These are phyloP conservation scores for Cyberlindnera meyerae DNA, from an alignment of 805 yeast genomes.

Conservation along the genomic window DNA sequence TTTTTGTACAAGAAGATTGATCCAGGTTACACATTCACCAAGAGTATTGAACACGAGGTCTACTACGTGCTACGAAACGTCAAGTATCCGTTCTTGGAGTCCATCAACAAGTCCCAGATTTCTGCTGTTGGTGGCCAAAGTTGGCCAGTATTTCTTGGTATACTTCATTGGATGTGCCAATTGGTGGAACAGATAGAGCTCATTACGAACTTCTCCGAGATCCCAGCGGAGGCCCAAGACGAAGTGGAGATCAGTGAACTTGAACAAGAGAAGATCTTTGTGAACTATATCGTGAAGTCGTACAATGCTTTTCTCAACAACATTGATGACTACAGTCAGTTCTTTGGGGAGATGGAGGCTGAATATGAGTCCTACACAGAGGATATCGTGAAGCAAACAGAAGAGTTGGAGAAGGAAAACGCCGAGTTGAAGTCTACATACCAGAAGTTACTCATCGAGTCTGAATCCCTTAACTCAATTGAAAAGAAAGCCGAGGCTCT, in stretches of 20 bases:
- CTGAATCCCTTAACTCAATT: slow-evolving; percentile 44
- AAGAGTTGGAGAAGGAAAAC: slow-evolving; percentile 37
- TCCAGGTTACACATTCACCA: slow-evolving; percentile 68
- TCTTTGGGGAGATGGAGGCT: slow-evolving; percentile 47
- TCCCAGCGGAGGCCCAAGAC: slow-evolving; percentile 23
- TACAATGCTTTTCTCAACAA: slow-evolving; percentile 63
- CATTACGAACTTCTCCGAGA: slow-evolving; percentile 26
- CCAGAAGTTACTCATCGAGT: slow-evolving; percentile 38
- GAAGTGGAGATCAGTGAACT: slow-evolving; percentile 29
- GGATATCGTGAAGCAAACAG: slow-evolving; percentile 44
- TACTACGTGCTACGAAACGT: slow-evolving; percentile 58
- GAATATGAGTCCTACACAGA: slow-evolving; percentile 50
- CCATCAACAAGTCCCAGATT: slow-evolving; percentile 78
- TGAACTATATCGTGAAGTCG: slow-evolving; percentile 57
- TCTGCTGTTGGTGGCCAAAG: slow-evolving; percentile 88
- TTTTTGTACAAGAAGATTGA: slow-evolving; percentile 75
- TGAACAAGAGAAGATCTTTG: slow-evolving; percentile 42
- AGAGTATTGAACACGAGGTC: slow-evolving; percentile 71
- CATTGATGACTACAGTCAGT: slow-evolving; percentile 56
- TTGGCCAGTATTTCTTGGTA: slow-evolving; percentile 81
- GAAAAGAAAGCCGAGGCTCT: slow-evolving; percentile 57
- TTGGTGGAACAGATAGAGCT: slow-evolving; percentile 42
- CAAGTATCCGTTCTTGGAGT: slow-evolving; percentile 75
- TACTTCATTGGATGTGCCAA: slow-evolving; percentile 77
- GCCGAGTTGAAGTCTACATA: slow-evolving; percentile 35